Percentiles rank a stretch among this genome's conserved stretches.
These are phyloP conservation scores for Termitomyces sp. DNA, from an alignment of 768 basidiomycete genomes.

Conservation along the genomic window DNA sequence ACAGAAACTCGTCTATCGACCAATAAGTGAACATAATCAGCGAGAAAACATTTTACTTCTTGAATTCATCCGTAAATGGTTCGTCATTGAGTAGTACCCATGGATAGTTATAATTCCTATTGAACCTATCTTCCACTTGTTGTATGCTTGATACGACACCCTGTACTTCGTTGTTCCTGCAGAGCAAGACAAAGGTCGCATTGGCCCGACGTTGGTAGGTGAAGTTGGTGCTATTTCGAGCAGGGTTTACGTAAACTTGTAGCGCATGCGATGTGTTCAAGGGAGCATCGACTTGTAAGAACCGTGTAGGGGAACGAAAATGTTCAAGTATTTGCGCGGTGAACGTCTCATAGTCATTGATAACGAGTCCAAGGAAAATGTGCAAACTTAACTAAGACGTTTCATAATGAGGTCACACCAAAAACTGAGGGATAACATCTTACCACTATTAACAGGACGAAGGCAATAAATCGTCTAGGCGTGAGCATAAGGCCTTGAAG, in stretches of 20 bases:
- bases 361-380: conserved; percentile 46
- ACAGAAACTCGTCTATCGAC: conserved; percentile 28
- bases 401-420: not conserved
- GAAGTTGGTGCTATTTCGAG: conserved; percentile 2
- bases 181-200: conserved; percentile 78
- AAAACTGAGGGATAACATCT: conserved; percentile 14
- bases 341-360: conserved; percentile 42
- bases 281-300: conserved; percentile 2
- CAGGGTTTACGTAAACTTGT: conserved; percentile 1
- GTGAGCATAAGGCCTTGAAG: conserved; percentile 41
- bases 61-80: conserved; percentile 70
- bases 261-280: conserved; percentile 4
- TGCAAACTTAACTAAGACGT: conserved; percentile 46
- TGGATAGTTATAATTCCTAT: conserved; percentile 68
- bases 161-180: conserved; percentile 47
- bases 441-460: conserved; percentile 44
- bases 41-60: conserved; percentile 33
- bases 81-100: conserved; percentile 87
- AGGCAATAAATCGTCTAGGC: conserved; percentile 51
- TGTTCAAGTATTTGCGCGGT: conserved; percentile 34
- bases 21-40: not conserved
- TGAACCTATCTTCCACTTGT: conserved; percentile 81
- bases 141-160: conserved; percentile 54
- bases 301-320: not conserved
- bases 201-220: conserved; percentile 43